Percentiles rank a stretch among this genome's conserved stretches.
Conservation (phyloP, 768 basidiomycete genomes). For the Trametes meyenii region DNA sequence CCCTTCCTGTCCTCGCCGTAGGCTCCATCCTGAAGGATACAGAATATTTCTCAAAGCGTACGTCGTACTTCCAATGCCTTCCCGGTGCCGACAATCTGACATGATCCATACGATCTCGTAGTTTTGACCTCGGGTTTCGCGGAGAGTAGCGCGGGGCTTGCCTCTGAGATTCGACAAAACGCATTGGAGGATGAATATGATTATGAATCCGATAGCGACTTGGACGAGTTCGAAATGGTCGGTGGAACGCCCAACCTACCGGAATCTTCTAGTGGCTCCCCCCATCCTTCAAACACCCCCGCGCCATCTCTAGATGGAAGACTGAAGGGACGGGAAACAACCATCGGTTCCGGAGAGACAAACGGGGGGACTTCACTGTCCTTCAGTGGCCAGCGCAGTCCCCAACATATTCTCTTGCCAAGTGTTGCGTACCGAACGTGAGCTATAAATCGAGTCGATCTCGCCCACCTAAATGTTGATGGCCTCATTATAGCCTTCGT, state of each 20-base stretch:
- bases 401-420: slow-evolving; percentile 14
- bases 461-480: slow-evolving; percentile 1
- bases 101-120: background rate
- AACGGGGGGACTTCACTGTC: background rate
- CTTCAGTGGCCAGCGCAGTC: background rate
- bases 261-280: background rate
- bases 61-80: background rate
- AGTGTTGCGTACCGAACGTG: slow-evolving; percentile 28
- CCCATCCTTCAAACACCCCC: too few species aligned
- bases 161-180: background rate
- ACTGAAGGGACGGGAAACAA: background rate
- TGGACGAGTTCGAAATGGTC: slow-evolving; percentile 25
- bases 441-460: background rate
- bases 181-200: slow-evolving; percentile 24
- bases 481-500: slow-evolving; percentile 38
- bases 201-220: slow-evolving; percentile 30
- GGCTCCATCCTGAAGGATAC: slow-evolving; percentile 9
- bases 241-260: background rate
- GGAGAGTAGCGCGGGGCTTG: slow-evolving; percentile 9
- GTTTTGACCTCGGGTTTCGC: slow-evolving; percentile 26
- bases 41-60: slow-evolving; percentile 11
- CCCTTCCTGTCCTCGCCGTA: slow-evolving; percentile 8
- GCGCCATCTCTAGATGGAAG: background rate
- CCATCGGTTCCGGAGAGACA: too few species aligned
- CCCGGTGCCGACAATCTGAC: background rate